Conservation (phyloP, 2,329 filamentous ascomycete species). For the Akanthomyces muscarius region DNA sequence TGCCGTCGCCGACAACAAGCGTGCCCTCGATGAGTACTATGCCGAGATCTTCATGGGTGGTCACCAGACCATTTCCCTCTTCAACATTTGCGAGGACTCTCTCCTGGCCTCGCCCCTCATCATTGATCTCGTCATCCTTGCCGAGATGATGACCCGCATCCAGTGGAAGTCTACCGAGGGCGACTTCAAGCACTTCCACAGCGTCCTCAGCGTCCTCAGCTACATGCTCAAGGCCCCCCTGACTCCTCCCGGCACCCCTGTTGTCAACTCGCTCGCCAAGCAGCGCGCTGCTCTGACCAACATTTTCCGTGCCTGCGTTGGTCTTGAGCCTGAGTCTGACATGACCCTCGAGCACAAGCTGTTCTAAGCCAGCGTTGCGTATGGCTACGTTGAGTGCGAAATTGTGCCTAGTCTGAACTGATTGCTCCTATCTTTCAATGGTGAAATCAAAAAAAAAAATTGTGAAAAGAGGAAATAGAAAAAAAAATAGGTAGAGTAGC, state of each 20-base stretch:
- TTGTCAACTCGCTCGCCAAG: slow-evolving; percentile 93
- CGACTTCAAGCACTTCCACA: slow-evolving; percentile 92
- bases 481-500: slow-evolving; percentile 13
- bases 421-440: not conserved
- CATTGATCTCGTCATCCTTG: slow-evolving; percentile 88
- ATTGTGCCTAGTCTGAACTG: not conserved
- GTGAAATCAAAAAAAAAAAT: not conserved
- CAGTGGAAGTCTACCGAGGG: slow-evolving; percentile 71
- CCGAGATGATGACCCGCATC: slow-evolving; percentile 98
- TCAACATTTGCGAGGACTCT: slow-evolving; percentile 99
- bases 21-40: slow-evolving; percentile 97
- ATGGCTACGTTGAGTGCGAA: not conserved
- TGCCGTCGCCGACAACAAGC: slow-evolving; percentile 97
- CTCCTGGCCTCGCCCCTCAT: slow-evolving; percentile 93
- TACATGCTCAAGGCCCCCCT: slow-evolving; percentile 98
- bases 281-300: slow-evolving; percentile 93
- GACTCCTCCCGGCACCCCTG: slow-evolving; percentile 89
- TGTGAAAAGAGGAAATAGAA: not conserved
- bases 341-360: slow-evolving; percentile 99
- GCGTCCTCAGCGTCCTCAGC: slow-evolving; percentile 91
- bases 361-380: slow-evolving; percentile 50
- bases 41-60: slow-evolving; percentile 98
- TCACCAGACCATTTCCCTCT: slow-evolving; percentile 94
- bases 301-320: slow-evolving; percentile 97
- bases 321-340: slow-evolving; percentile 93